Base-by-base conservation (phyloP, 768 basidiomycete species). In the Pleurotus pulmonarius region DNA sequence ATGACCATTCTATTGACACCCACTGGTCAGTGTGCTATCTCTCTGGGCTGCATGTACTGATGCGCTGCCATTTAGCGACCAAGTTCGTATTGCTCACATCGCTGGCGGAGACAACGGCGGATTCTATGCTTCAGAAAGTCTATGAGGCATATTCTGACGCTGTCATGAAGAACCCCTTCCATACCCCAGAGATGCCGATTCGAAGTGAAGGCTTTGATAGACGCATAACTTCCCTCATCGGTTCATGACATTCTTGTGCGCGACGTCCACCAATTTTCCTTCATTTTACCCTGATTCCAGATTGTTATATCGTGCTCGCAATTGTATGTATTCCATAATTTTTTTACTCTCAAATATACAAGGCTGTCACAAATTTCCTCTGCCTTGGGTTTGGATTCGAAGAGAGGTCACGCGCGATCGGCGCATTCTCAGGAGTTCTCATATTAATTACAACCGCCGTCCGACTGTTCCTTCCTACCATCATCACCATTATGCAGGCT, bases 121-220 rank as follows among this genome's bases (percentile, higher is more conserved):
- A 82, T 49, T 64, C 81, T 3, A 75, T 88, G 18, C 75, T 99
- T 40, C 87, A 88, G 64, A 91, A 86, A 68, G 86, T 94, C 46
- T 98, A 98, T 70, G 94, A 98, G 69, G 84, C 83, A 16, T 99
- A 98, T 69, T 82, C 95, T 0, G 97, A 98, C 66, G 86, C 90
- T 1, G 94, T 94, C 55, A 96, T 98, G 92, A 98, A 98, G 78
- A 98, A 98, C 66, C 97, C 97, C 0, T 99, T 99, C 72, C 94
- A 98, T 70, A 96, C 94, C 4, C 91, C 90, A n/a, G 97, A 98
- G 69, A 99, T 98, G 96, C 97, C 97, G 2, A 94, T 98, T 61
- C 84, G 97, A 46, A 93, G 80, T 44, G 92, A 94, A 63, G 85
- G 83, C 15, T 98, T 98, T 66, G 96, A 98, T 65, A 73, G 73